phyloP scores from a whole-genome alignment of 106 monocot species.

The Acorus gramineus region DNA sequence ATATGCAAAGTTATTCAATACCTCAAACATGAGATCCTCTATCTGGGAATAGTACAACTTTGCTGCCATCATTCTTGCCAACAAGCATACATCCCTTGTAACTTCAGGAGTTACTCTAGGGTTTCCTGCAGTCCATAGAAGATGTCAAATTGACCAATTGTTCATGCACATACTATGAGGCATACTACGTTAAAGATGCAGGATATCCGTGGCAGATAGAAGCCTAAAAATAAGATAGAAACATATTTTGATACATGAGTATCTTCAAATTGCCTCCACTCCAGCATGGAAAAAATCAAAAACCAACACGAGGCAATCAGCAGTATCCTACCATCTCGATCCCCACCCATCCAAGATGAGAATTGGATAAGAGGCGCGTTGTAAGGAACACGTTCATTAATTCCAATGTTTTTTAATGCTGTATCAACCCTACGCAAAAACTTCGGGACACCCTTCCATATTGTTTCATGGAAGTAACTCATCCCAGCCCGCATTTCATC shows the following conservation, averaged over 20 bases:
- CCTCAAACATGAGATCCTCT: conserved; percentile 99
- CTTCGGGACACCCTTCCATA: conserved; percentile 99
- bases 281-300: not conserved
- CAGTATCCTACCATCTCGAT: conserved; percentile 79
- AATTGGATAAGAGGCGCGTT: conserved; percentile 99
- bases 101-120: conserved; percentile 99
- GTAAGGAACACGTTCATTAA: conserved; percentile 88
- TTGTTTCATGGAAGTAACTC: conserved; percentile 99
- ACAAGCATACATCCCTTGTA: conserved; percentile 95
- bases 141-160: not conserved
- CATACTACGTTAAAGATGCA: too few relatives aligned
- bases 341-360: conserved; percentile 99
- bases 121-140: conserved; percentile 47
- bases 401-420: conserved; percentile 90
- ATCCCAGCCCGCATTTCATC: conserved; percentile 99
- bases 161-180: too few relatives aligned
- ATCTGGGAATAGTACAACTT: conserved; percentile 93
- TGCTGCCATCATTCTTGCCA: conserved; percentile 98
- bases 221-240: too few relatives aligned
- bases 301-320: not conserved
- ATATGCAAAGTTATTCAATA: conserved; percentile 7
- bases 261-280: too few relatives aligned
- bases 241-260: too few relatives aligned
- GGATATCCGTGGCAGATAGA: too few relatives aligned
- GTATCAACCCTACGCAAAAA: conserved; percentile 93